Percentiles rank a stretch among this genome's conserved stretches.
Conservation (phyloP, 169 alveolate genomes). For the Eimeria maxima region DNA sequence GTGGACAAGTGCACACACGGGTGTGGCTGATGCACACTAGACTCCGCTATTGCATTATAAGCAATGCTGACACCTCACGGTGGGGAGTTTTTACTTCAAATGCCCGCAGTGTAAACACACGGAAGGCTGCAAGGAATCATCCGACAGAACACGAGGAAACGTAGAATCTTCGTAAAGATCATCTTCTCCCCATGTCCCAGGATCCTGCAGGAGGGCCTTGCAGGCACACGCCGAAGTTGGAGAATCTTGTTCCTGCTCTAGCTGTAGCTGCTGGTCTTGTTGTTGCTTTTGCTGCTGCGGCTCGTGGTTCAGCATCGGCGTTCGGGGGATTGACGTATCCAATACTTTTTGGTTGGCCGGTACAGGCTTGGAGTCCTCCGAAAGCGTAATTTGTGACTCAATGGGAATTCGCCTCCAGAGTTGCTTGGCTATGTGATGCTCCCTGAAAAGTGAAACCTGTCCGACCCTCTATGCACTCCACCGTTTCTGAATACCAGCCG, state of each 20-base stretch:
- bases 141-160: not conserved
- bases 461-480: not conserved
- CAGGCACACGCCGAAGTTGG: not conserved
- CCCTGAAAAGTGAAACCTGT: not conserved
- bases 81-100: not conserved
- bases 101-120: not conserved
- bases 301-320: not conserved
- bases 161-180: slow-evolving; percentile 33
- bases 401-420: not conserved
- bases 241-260: not conserved
- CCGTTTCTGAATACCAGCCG: not conserved
- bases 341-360: not conserved
- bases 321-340: not conserved
- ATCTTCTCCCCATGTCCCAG: not conserved
- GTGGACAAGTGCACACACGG: not conserved
- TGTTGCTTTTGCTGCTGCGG: not conserved
- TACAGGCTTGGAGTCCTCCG: not conserved
- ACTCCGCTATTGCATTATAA: not conserved
- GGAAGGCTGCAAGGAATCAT: not conserved
- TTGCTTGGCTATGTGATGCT: not conserved
- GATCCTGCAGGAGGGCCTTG: slow-evolving; percentile 50
- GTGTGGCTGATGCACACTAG: not conserved
- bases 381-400: not conserved
- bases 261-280: not conserved
- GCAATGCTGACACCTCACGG: not conserved